Evolutionary conservation across 495 filamentous ascomycete species (phyloP).

Genomic region (Hypoxylon subgilvum): DNA sequence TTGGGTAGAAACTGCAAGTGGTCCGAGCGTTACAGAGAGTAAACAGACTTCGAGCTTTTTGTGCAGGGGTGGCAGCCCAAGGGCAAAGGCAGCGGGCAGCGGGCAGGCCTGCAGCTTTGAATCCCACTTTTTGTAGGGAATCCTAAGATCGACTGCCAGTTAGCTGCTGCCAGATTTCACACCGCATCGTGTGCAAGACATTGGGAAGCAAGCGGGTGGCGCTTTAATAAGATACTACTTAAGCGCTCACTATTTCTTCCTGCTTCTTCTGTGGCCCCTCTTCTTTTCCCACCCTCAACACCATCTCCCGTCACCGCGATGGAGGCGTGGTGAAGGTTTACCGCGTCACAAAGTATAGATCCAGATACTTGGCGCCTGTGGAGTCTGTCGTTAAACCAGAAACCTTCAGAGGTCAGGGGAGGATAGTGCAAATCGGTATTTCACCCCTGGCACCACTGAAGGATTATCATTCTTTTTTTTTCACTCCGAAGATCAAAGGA

Average conservation of each 20-base stretch:
- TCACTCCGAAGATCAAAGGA: slow-evolving; percentile 5
- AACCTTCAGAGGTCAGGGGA: slow-evolving; percentile 28
- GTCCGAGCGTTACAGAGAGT: not conserved
- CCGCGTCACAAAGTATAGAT: slow-evolving; percentile 21
- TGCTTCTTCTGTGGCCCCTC: not conserved
- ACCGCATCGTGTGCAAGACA: slow-evolving; percentile 23
- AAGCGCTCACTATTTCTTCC: not conserved
- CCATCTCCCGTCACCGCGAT: slow-evolving; percentile 22
- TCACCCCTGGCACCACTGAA: slow-evolving; percentile 18
- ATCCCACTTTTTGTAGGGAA: slow-evolving; percentile 25
- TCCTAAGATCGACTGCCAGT: slow-evolving; percentile 32
- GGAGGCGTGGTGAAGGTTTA: slow-evolving; percentile 29
- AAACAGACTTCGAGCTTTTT: not conserved
- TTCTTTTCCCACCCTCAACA: slow-evolving; percentile 19
- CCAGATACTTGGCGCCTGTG: slow-evolving; percentile 22
- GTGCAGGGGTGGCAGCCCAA: not conserved
- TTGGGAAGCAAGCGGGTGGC: slow-evolving; percentile 5
- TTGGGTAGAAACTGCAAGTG: not conserved
- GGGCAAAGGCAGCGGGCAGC: no score
- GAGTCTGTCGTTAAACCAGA: slow-evolving; percentile 29
- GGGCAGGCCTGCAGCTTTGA: not conserved
- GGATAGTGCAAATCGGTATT: slow-evolving; percentile 27
- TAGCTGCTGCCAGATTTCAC: slow-evolving; percentile 37
- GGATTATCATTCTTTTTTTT: slow-evolving; percentile 19
- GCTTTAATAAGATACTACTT: slow-evolving; percentile 4